Evolutionary conservation across 345 rosid species (phyloP), one percentile per base, ranked within the genome.

Genomic region (Aquilaria malaccensis): DNA sequence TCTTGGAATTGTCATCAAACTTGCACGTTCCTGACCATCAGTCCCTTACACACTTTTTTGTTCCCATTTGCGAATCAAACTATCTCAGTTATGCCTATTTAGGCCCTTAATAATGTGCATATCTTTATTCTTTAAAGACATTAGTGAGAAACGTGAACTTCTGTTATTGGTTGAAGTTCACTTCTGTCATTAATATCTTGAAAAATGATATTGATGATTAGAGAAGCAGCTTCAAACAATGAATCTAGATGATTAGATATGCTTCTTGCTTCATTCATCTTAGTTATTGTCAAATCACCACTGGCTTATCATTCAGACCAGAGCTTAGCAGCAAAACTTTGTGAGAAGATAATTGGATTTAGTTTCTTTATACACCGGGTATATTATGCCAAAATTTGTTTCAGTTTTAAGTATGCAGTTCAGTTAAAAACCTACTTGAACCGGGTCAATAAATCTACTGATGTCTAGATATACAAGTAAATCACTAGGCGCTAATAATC

Each of bases 301-400:
- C 91, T 13, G 89, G 86, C 74, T 89, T 33, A 80, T 86, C 59
- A 86, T 86, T 64, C 3, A 22, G 22, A 22, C 86, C 91, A 54
- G 89, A 89, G 64, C 83, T 89, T 45, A 86, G 89, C 76, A 77
- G 91, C 81, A 70, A 30, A 72, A 81, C 74, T 45, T 45, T 87
- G 94, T 12, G 91, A 85, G 67, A 86, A 86, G 83, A 84, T 86
- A 48, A 78, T 82, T 85, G 83, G 88, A 31, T 78, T 84, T 67
- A 84, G 91, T 71, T 77, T 84, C 64, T 86, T 78, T 49, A 88
- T 84, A 69, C 91, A 86, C 71, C 85, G 93, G 96, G 96, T 89
- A 74, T 50, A 76, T 58, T 46, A 43, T 53, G 15, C 32, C 47
- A 22, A 2, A 22, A 10, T 12, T 30, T 45, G 30, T 46, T 13